phyloP scores from a whole-genome alignment of 306 rosid species.

The Casuarina cunninghamiana region DNA sequence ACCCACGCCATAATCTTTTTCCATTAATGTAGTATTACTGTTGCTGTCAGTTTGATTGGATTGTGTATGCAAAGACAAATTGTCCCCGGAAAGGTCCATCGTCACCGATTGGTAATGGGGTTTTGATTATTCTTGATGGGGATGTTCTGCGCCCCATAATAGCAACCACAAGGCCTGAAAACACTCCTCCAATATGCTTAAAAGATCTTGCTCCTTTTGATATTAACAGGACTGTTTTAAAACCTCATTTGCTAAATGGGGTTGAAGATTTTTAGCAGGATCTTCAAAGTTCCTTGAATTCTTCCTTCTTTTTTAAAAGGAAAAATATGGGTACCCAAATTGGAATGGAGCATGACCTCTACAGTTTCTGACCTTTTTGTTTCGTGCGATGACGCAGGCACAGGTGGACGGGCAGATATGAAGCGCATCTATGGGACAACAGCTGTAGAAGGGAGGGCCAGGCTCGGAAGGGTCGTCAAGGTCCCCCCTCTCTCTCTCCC shows the following conservation, averaged over 20 bases:
- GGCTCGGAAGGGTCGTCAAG: constrained; percentile 99
- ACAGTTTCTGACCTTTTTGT: neutral
- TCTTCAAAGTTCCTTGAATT: too few relatives aligned
- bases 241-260: neutral
- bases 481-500: constrained; percentile 29
- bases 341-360: neutral
- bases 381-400: constrained; percentile 48
- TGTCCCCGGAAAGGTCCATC: too few relatives aligned
- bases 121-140: too few relatives aligned
- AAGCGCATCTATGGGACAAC: constrained; percentile 99
- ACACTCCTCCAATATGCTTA: too few relatives aligned
- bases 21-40: neutral
- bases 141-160: too few relatives aligned
- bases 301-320: neutral
- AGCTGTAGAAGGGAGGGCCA: constrained; percentile 99
- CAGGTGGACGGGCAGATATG: constrained; percentile 99
- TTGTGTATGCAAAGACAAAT: too few relatives aligned
- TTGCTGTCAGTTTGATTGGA: neutral
- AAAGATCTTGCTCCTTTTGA: too few relatives aligned
- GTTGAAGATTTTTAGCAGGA: too few relatives aligned
- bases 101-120: too few relatives aligned
- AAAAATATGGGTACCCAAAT: neutral
- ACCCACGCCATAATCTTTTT: neutral
- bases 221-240: neutral
- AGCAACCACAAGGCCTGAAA: too few relatives aligned